Conservation (phyloP, 768 basidiomycete genomes). For the Boletus edulis region DNA sequence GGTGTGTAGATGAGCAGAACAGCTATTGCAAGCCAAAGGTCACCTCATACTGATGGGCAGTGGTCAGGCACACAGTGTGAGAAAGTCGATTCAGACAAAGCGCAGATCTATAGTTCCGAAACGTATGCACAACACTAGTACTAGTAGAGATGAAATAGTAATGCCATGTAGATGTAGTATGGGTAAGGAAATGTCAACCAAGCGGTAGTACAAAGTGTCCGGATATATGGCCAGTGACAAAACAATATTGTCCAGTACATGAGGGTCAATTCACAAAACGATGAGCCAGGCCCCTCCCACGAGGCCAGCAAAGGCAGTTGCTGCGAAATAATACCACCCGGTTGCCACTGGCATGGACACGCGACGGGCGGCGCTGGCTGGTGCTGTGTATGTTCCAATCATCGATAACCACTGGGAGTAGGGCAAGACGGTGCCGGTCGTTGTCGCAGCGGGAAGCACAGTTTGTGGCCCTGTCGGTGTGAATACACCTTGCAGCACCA, state of each 20-base stretch:
- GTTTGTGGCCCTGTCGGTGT: conserved; percentile 32
- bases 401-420: conserved; percentile 30
- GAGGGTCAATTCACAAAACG: conserved; percentile 15
- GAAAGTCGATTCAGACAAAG: neutral
- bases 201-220: conserved; percentile 3
- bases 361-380: conserved; percentile 26
- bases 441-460: conserved; percentile 25
- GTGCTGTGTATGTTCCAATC: conserved; percentile 30
- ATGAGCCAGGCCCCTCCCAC: conserved; percentile 33
- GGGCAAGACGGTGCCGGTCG: conserved; percentile 26
- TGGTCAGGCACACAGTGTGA: neutral
- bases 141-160: conserved; percentile 6
- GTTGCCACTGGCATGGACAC: conserved; percentile 15
- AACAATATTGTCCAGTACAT: conserved; percentile 7
- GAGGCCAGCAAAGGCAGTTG: conserved; percentile 23
- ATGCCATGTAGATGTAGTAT: conserved; percentile 19
- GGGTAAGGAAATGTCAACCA: neutral
- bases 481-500: conserved; percentile 23
- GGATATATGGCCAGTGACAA: neutral
- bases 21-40: neutral
- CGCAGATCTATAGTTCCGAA: conserved; percentile 3
- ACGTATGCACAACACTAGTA: conserved; percentile 8
- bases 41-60: no score
- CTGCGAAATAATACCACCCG: conserved; percentile 29
- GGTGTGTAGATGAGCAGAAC: neutral